Evolutionary conservation across 495 filamentous ascomycete species (phyloP).

Genomic region (Chaetomium tenue): DNA sequence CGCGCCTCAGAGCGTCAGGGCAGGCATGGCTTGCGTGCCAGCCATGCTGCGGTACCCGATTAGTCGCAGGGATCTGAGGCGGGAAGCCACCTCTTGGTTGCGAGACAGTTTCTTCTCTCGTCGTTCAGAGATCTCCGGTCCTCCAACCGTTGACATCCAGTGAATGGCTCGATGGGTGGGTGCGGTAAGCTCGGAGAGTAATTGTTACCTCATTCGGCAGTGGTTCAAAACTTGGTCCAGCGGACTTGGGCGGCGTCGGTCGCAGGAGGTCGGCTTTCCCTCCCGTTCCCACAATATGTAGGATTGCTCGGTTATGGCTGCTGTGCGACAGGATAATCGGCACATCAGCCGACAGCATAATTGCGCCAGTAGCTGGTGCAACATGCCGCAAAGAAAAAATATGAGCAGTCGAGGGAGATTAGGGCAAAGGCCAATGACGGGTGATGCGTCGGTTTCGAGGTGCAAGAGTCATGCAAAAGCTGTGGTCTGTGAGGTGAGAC

Average conservation of each 20-base stretch:
- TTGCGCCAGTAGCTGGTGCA: slow-evolving; percentile 7
- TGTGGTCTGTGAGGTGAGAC: slow-evolving; percentile 5
- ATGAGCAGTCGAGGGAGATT: background rate
- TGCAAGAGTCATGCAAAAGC: too few relatives aligned
- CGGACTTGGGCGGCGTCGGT: slow-evolving; percentile 13
- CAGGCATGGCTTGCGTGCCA: slow-evolving; percentile 9
- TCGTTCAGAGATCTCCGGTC: too few relatives aligned
- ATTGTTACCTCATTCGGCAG: background rate
- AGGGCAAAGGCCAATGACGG: background rate
- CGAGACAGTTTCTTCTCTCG: background rate
- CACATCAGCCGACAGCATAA: slow-evolving; percentile 5
- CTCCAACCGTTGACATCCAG: too few relatives aligned
- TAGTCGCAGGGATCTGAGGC: background rate
- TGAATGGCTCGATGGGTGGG: too few relatives aligned
- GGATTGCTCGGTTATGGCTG: slow-evolving; percentile 14
- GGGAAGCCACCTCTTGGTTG: background rate
- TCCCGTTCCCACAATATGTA: background rate
- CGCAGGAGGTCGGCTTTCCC: background rate
- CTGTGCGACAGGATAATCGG: slow-evolving; percentile 18
- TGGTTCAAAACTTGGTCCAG: slow-evolving; percentile 2
- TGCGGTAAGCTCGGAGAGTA: too few relatives aligned
- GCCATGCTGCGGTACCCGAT: slow-evolving; percentile 20
- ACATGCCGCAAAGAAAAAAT: slow-evolving; percentile 8
- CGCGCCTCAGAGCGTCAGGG: background rate
- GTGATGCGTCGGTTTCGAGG: background rate